A percentile compares a stretch with the other conserved stretches of the same genome.
These are phyloP conservation scores for Arachnomyces sp. DNA, from an alignment of 2,329 filamentous ascomycete genomes.

Conservation along the genomic window DNA sequence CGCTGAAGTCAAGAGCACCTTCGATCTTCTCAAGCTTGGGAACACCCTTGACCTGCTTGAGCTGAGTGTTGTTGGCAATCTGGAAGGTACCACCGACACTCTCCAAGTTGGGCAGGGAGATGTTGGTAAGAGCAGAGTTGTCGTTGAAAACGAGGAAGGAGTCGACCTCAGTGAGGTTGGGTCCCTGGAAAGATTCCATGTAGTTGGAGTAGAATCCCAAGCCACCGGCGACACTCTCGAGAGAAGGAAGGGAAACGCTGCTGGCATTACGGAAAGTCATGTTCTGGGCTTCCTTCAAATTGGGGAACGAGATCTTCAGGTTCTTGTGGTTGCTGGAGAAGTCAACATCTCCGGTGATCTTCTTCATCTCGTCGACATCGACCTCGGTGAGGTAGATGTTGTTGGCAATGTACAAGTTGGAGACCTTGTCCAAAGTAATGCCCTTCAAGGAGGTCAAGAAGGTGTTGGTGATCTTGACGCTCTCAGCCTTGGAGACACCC, in stretches of 20 bases:
- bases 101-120: slow-evolving; percentile 63
- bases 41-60: slow-evolving; percentile 61
- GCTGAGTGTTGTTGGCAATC: slow-evolving; percentile 81
- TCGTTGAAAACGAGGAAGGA: slow-evolving; percentile 48
- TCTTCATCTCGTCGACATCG: slow-evolving; percentile 65
- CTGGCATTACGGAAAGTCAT: slow-evolving; percentile 77
- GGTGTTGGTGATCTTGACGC: slow-evolving; percentile 77
- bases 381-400: slow-evolving; percentile 72
- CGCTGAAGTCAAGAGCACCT: slow-evolving; percentile 78
- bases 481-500: slow-evolving; percentile 59
- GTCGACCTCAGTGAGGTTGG: slow-evolving; percentile 42
- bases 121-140: slow-evolving; percentile 58
- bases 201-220: slow-evolving; percentile 76
- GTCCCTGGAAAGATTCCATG: slow-evolving; percentile 37
- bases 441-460: slow-evolving; percentile 69
- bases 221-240: slow-evolving; percentile 66
- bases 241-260: slow-evolving; percentile 63
- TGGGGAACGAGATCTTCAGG: slow-evolving; percentile 66
- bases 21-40: slow-evolving; percentile 59
- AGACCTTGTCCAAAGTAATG: slow-evolving; percentile 69
- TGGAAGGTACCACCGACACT: slow-evolving; percentile 70
- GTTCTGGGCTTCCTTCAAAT: slow-evolving; percentile 71
- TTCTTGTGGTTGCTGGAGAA: slow-evolving; percentile 73
- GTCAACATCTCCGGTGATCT: slow-evolving; percentile 62
- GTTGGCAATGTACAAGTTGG: slow-evolving; percentile 77